Evolutionary conservation across 768 basidiomycete species (phyloP), one percentile per base, ranked within the genome.

Genomic region (Tylopilus sp.): DNA sequence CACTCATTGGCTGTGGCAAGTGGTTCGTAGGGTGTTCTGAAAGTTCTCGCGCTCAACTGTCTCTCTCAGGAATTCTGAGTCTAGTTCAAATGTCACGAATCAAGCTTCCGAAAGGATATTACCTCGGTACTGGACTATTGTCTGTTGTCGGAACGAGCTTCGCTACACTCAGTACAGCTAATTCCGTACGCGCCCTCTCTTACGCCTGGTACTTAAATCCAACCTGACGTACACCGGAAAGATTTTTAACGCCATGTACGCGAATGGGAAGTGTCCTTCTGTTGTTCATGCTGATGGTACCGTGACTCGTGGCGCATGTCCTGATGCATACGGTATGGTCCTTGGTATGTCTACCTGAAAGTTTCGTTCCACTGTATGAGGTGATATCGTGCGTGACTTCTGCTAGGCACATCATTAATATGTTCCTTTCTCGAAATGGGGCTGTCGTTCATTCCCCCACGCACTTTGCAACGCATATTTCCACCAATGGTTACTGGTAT

Each of bases 141-240:
- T 84, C 83, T 8, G 89, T 92, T 17, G 88, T 92, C 6, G 91
- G 90, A 17, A 89, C 86, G 1, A 87, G 85, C 61, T 91, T 92
- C 61, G 79, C 88, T 6, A 89, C 89, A 0, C 75, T 92, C 13
- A 85, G 84, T 42, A 87, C 87, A 1, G 89, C 85, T 2, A 78
- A 79, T 61, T 77, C 86, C 4, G 86, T 86, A 56, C 3, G 82
- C 70, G 3, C 13, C 29, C 28, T 6, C 11, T 38, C 13, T 6
- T 29, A 3, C 21, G 10, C 37, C 12, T 37, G 14, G 21, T 1
- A 16, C 16, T 24, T 22, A 17, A 19, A 6, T 37, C 11, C 13
- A 31, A 28, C 7, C 25, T 48, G 52, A 30, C 22, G 2, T 24
- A 40, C 46, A 37, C 13, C 12, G 29, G 12, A 36, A 54, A 86